Base-by-base conservation (phyloP, 176 grass and related monocot genomes). In the Triticum urartu region DNA sequence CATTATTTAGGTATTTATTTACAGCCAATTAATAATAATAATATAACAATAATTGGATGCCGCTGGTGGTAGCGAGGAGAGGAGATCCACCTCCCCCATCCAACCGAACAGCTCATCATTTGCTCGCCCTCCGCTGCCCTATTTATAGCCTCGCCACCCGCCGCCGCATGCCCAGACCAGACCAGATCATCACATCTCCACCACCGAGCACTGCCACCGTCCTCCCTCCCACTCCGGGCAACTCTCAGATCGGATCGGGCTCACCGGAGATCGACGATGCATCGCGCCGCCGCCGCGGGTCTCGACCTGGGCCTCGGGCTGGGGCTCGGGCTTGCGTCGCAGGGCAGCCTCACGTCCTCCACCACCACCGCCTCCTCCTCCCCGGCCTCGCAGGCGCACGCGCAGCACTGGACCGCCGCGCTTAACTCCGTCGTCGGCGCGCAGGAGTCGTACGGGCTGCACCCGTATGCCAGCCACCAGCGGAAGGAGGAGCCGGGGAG, bases 91-190 rank as follows among this genome's bases (percentile, higher is more conserved):
- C 13, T 28, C 76, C 25, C 43, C 21, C 39, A 18, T 42, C 42
- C 9, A 11, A 43, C n/a, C 42, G 2, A 43, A 48, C 89, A 91
- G 82, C 88, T 95, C 86, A 93, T 95, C 42, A 93, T 93, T 93
- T 68, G 81, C 89, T 59, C 47, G 10, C 68, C 5, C 28, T 39
- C 64, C 65, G 2, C 14, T 4, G 5, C 65, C 66, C 86, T 93
- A 95, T 95, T 92, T 95, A 95, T 92, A 95, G n/a, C 10, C 32
- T 26, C 0, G 26, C 71, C 14, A 52, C 18, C 85, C 64, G 32
- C 69, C 81, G 13, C 64, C 83, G 38, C 81, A 70, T 75, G 77
- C 68, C 61, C 70, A 74, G 36, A 26, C 20, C 83, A 40, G 0
- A 65, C 64, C 45, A 64, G 12, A 74, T 48, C 71, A 30, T 28